Evolutionary conservation across 2,329 filamentous ascomycete species (phyloP).

Genomic region (Madurella fahalii): DNA sequence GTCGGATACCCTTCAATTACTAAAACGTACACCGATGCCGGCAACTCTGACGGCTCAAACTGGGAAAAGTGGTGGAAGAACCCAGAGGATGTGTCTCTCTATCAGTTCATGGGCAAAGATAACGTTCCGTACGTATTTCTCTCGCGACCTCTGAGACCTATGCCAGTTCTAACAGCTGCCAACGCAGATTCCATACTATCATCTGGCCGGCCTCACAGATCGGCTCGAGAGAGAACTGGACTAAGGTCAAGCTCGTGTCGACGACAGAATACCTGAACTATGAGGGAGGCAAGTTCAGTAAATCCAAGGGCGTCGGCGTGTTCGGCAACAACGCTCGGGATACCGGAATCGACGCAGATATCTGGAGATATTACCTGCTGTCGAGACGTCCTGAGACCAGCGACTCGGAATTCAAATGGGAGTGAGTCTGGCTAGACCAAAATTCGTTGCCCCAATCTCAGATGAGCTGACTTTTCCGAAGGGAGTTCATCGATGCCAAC

Average conservation of each 20-base stretch:
- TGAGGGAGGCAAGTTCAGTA: constrained; percentile 87
- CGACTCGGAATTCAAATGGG: constrained; percentile 89
- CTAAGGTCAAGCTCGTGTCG: constrained; percentile 80
- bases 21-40: constrained; percentile 70
- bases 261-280: constrained; percentile 90
- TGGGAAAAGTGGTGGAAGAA: constrained; percentile 97
- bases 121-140: constrained; percentile 49
- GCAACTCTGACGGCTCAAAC: constrained; percentile 49
- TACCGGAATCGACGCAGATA: constrained; percentile 76
- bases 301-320: constrained; percentile 83
- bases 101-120: constrained; percentile 95
- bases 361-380: constrained; percentile 92
- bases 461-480: constrained; percentile 6
- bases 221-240: constrained; percentile 82
- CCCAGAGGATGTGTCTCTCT: constrained; percentile 80
- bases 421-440: constrained; percentile 27
- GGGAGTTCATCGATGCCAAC: constrained; percentile 52
- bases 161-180: constrained; percentile 40
- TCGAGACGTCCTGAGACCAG: constrained; percentile 79
- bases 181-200: constrained; percentile 71
- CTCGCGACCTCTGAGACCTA: not conserved
- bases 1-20: constrained; percentile 93
- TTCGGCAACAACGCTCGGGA: constrained; percentile 88
- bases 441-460: not conserved
- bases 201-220: constrained; percentile 88